Base-by-base conservation (phyloP, 2,329 filamentous ascomycete genomes). In the Colletotrichum navitas region DNA sequence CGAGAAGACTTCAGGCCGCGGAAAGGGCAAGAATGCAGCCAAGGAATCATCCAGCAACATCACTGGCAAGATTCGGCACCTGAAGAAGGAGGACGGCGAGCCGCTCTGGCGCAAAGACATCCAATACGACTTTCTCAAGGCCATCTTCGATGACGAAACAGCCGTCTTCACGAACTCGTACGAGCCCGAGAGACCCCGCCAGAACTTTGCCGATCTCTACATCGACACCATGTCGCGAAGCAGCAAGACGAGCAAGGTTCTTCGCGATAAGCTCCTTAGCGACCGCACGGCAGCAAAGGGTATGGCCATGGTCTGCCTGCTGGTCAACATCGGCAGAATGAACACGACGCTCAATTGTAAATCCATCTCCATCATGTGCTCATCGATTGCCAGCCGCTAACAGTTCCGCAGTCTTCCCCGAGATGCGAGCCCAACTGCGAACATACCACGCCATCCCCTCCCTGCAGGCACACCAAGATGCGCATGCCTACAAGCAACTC, bases 381-480 rank as follows among this genome's bases (percentile, higher is more conserved):
- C 34, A 18, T 39, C 32, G 61, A 51, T 45, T 12, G 24, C 29
- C 66, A 43, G 59, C 29, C 67, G 64, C 75, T 77, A 68, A 77
- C 71, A n/a, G 11, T 55, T 54, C 24, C 72, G 63, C 80, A 97
- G 96, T 99, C 86, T 99, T 99, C 80, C 96, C 96, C 29, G 96
- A 99, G 81, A 99, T 99, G 96, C 93, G 96, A 82, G 96, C 96
- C 39, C 96, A 99, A 79, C 87, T 99, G 41, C 92, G 96, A 80
- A 99, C 96, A 45, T 99, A 99, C 83, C 96, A 99, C 80, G 95
- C 96, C 16, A 99, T 99, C 75, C 96, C 96, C 18, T 98, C 94
- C 1, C 87, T 99, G 8, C 96, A 99, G 83, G 95, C 95, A 56
- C 93, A 95, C 75, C 94, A 98, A 82, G 96, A 98, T 77, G 92